Base-by-base conservation (phyloP, 1,139 yeast genomes). In the Lizanozyma gosingica region DNA sequence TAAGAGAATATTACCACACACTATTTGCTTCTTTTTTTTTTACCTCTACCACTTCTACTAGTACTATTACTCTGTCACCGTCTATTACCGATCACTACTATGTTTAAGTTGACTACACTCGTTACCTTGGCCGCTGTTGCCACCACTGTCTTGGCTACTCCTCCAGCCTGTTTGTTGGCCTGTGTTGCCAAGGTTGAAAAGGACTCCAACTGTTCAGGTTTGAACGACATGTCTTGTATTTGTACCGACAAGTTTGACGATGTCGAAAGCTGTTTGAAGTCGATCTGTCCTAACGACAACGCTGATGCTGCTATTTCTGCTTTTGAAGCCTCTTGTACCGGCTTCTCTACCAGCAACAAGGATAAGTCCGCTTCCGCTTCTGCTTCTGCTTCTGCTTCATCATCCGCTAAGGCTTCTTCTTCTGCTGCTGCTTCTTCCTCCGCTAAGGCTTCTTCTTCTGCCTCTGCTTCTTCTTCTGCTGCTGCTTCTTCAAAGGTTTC, bases 81-180 rank as follows among this genome's bases (percentile, higher is more conserved):
- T n/a, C n/a, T n/a, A n/a, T n/a, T n/a, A n/a, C n/a, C n/a, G n/a
- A n/a, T n/a, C n/a, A n/a, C n/a, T n/a, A 34, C 22, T 18, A 39
- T 49, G 41, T 48, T 59, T 41, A 64, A 60, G 47, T 44, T 73
- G 49, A 61, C 80, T 40, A 62, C 77, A 39, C 63, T 75, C 48
- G 62, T 75, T 45, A 70, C 78, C 40, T 57, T 78, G 43, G 75
- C 78, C 41, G 63, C 76, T 42, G 57, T 76, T 43, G 62, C 76
- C 41, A 66, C 67, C 39, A 54, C 67, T 39, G 76, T 69, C 37
- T 61, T 74, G 39, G 94, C 94, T 44, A 70, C 92, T 43, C 92
- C 95, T 41, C 94, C 94, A 47, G 95, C 95, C 35, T 87, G 95
- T 70, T 68, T 87, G 51, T 71, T 87, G 59, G 94, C 95, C 38